These are phyloP conservation scores for Paracamarosporium sp. DNA, from an alignment of 2,329 filamentous ascomycete species.

Conservation along the genomic window DNA sequence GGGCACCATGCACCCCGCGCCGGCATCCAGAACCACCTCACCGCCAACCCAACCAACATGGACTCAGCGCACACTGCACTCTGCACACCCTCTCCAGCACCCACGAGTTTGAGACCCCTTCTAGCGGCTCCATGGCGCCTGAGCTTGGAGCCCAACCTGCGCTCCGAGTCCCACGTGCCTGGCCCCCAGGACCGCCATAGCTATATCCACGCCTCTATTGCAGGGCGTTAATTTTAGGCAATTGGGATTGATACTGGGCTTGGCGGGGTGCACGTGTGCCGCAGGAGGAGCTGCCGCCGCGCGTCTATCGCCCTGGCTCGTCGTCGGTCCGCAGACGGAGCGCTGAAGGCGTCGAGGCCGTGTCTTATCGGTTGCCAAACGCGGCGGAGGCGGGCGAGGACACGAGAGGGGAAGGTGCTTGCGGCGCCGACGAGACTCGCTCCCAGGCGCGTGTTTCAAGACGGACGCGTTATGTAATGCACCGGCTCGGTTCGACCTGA, in stretches of 20 bases:
- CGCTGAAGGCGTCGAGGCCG: not conserved
- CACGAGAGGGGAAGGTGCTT: not conserved
- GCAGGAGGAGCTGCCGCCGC: not conserved
- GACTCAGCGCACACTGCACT: not conserved
- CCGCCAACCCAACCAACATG: not conserved
- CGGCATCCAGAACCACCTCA: not conserved
- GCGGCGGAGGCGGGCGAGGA: not conserved
- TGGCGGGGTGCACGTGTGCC: not conserved
- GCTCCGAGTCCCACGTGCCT: not conserved
- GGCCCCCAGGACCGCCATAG: no score
- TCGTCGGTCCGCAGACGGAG: not conserved
- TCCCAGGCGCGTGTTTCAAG: not conserved
- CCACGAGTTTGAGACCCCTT: not conserved
- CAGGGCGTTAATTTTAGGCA: no score
- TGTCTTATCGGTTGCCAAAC: slow-evolving; percentile 1
- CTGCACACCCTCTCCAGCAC: not conserved
- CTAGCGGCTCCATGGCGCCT: not conserved
- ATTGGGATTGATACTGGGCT: no score
- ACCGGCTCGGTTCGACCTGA: no score
- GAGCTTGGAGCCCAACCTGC: not conserved
- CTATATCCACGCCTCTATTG: no score
- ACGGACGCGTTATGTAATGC: not conserved
- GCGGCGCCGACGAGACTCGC: not conserved
- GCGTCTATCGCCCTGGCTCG: not conserved
- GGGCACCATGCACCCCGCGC: not conserved